Conservation (phyloP, 139 green algal genomes). For the Volvox africanus region DNA sequence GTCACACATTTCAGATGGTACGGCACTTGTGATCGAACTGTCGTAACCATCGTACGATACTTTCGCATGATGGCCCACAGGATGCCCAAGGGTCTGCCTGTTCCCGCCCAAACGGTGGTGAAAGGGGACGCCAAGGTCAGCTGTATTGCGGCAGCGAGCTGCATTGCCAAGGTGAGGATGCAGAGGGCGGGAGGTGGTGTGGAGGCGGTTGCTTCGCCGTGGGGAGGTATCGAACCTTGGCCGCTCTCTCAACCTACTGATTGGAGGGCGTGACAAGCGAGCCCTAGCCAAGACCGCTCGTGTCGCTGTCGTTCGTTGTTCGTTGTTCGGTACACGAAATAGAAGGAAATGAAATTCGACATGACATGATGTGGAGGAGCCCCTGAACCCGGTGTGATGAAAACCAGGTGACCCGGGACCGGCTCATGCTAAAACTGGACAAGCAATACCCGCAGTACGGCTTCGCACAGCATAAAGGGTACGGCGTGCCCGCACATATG, state of each 20-base stretch:
- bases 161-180: conserved; percentile 89
- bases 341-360: too few relatives aligned
- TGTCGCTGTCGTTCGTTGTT: too few relatives aligned
- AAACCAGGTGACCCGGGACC: conserved; percentile 84
- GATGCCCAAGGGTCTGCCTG: conserved; percentile 43
- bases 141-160: conserved; percentile 90
- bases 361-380: too few relatives aligned
- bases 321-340: too few relatives aligned
- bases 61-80: background rate
- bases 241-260: too few relatives aligned
- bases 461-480: conserved; percentile 83
- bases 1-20: too few relatives aligned
- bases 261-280: too few relatives aligned
- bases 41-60: too few relatives aligned
- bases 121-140: conserved; percentile 84
- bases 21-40: background rate
- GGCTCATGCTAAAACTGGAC: conserved; percentile 89
- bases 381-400: too few relatives aligned
- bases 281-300: too few relatives aligned
- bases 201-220: background rate
- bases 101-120: conserved; percentile 70
- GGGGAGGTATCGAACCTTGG: too few relatives aligned
- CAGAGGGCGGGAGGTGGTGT: background rate
- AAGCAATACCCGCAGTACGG: conserved; percentile 79
- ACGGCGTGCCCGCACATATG: conserved; percentile 83